Conservation (phyloP, 345 rosid genomes). For the Citrus australasica region DNA sequence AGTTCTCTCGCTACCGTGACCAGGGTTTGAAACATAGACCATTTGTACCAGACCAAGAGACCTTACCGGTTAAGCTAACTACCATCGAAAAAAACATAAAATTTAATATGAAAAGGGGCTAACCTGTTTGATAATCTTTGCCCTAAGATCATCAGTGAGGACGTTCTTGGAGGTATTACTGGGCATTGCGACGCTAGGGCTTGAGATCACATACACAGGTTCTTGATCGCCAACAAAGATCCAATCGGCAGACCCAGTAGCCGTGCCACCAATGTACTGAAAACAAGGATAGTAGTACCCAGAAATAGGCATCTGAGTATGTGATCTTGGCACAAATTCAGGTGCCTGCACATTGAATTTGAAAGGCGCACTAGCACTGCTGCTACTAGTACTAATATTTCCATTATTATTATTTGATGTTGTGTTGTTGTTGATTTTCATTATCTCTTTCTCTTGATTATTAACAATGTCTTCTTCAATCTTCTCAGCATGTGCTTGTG, state of each 20-base stretch:
- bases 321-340: conserved; percentile 80
- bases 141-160: conserved; percentile 73
- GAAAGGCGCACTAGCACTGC: conserved; percentile 42
- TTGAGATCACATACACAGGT: conserved; percentile 50
- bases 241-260: conserved; percentile 78
- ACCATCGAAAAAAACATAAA: no score
- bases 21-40: background rate
- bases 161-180: conserved; percentile 37
- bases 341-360: conserved; percentile 93
- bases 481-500: conserved; percentile 47
- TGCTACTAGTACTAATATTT: background rate
- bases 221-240: conserved; percentile 71
- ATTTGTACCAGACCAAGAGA: background rate
- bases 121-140: conserved; percentile 92
- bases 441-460: conserved; percentile 22
- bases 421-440: conserved; percentile 13
- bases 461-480: conserved; percentile 16
- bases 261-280: conserved; percentile 47
- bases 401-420: background rate
- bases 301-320: conserved; percentile 43
- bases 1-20: background rate
- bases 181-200: conserved; percentile 41
- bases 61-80: background rate
- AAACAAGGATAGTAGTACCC: conserved; percentile 71
- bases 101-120: no score